Base-by-base conservation (phyloP, 2,329 filamentous ascomycete species). In the Esteya vermicola region DNA sequence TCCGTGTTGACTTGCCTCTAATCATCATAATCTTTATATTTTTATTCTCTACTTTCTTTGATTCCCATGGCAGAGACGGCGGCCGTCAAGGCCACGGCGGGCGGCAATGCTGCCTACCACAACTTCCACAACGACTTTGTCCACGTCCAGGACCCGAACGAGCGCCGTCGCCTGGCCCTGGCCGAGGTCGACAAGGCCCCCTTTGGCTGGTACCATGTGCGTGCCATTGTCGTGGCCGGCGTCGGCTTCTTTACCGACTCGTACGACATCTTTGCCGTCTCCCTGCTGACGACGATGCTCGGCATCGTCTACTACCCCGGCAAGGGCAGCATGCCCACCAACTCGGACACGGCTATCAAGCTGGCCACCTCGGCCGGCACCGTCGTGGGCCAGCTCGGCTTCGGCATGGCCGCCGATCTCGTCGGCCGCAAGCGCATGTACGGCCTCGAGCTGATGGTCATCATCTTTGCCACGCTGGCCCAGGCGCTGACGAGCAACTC, bases 171-270 rank as follows among this genome's bases (percentile, higher is more conserved):
- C 47, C 74, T 85, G 25, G 84, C 84, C 32, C 78, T 91, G 39
- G 81, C 81, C 28, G 80, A 88, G 59, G 80, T 89, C 50, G 83
- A 89, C 63, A 80, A 80, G 62, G 82, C 81, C 9, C 78, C 78
- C 4, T 88, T 89, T 45, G 80, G 83, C 52, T 89, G 83, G 82
- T 85, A 86, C 55, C 84, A 91, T 54, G 73, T 88, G 43, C 73
- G 83, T 31, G 80, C 83, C 43, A 72, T 83, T 40, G 62, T 83
- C 9, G 83, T 89, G 20, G 83, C 83, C 23, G 84, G 85, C 51
- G 80, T 89, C 45, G 85, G 84, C 50, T 91, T 93, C 73, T 91
- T 91, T 61, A 89, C 84, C 14, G 85, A 89, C 55, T 48, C 47
- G 30, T 89, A 88, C 60, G 78, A 82, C 54, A 84, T 86, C 62